Conservation (phyloP, 2,329 filamentous ascomycete genomes). For the Harringtonia lauricola region DNA sequence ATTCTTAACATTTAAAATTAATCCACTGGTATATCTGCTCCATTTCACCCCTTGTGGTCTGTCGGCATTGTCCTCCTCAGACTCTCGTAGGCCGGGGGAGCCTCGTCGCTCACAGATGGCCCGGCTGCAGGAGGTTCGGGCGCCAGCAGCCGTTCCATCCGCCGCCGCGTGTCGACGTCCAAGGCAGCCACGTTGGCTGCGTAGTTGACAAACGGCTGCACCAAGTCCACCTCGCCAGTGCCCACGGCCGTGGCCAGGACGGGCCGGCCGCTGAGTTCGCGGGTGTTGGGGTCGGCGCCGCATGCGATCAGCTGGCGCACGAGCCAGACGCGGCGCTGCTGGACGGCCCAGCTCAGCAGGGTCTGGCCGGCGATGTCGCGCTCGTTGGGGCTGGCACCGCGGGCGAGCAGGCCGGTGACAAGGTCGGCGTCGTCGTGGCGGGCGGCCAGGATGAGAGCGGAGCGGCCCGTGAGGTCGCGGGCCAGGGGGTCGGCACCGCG, state of each 20-base stretch:
- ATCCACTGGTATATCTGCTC: too few relatives aligned
- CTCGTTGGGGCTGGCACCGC: conserved; percentile 19
- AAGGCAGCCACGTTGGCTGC: too few relatives aligned
- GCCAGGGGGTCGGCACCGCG: conserved; percentile 20
- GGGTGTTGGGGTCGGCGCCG: conserved; percentile 8
- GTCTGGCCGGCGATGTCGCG: conserved; percentile 13
- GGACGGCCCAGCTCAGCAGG: conserved; percentile 11
- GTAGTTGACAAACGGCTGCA: background rate
- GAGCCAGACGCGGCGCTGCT: conserved; percentile 12
- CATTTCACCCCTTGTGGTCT: too few relatives aligned
- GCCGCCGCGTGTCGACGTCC: too few relatives aligned
- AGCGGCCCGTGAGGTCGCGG: conserved; percentile 18
- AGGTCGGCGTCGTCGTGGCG: conserved; percentile 5
- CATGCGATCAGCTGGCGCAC: conserved; percentile 3
- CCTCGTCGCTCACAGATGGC: too few relatives aligned
- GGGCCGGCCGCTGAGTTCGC: background rate
- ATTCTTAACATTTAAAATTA: too few relatives aligned
- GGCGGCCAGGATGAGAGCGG: conserved; percentile 15
- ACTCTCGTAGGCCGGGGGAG: too few relatives aligned
- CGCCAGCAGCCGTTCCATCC: too few relatives aligned
- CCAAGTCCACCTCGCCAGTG: too few relatives aligned
- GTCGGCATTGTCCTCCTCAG: too few relatives aligned
- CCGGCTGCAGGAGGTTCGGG: too few relatives aligned
- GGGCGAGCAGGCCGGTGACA: conserved; percentile 17
- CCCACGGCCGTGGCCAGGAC: background rate